Percentiles rank a stretch among this genome's conserved stretches.
phyloP scores from a whole-genome alignment of 2,329 filamentous ascomycete species.

The Xylariomycetidae sp. region DNA sequence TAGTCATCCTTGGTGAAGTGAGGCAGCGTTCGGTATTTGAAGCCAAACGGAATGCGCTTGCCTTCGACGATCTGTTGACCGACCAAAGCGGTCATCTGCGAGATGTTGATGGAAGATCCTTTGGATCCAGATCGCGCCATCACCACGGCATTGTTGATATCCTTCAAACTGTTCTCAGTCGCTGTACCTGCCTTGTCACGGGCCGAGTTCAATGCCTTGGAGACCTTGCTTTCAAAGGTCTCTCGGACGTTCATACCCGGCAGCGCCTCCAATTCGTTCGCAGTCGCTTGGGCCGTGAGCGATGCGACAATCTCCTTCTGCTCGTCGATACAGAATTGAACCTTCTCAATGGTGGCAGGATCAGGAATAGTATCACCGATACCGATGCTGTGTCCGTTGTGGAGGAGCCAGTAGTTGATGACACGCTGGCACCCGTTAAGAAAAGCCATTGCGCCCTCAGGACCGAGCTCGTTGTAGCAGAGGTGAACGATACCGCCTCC shows the following conservation, averaged over 20 bases:
- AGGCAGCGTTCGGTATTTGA: constrained; percentile 94
- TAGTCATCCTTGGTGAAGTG: constrained; percentile 99
- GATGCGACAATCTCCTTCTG: constrained; percentile 76
- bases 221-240: constrained; percentile 96
- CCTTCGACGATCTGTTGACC: constrained; percentile 98
- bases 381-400: constrained; percentile 95
- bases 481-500: constrained; percentile 90
- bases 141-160: constrained; percentile 91
- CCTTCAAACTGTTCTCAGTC: constrained; percentile 87
- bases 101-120: constrained; percentile 98
- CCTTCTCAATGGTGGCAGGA: constrained; percentile 72
- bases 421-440: constrained; percentile 94
- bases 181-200: constrained; percentile 94
- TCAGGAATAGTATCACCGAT: constrained; percentile 98
- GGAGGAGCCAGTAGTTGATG: constrained; percentile 94
- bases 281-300: constrained; percentile 72
- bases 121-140: constrained; percentile 98
- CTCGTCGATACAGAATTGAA: constrained; percentile 72
- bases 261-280: constrained; percentile 81
- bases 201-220: constrained; percentile 86
- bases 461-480: constrained; percentile 90
- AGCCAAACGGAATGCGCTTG: constrained; percentile 97
- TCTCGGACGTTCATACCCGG: constrained; percentile 98
- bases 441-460: constrained; percentile 82
- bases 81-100: constrained; percentile 97